Base-by-base conservation (phyloP, 768 basidiomycete genomes). In the Boletus rubescentipes region DNA sequence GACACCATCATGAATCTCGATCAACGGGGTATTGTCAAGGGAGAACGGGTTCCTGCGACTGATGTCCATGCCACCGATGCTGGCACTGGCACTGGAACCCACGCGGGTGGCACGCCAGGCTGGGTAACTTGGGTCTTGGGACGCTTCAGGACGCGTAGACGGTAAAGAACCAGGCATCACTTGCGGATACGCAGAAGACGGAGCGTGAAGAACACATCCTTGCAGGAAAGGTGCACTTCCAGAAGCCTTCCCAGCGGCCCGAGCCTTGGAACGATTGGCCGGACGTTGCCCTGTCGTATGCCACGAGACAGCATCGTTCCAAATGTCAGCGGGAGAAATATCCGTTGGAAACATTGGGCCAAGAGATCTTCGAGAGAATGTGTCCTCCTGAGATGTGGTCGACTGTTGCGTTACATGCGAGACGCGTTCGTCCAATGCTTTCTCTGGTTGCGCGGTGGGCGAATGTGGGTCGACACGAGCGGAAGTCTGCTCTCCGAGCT, bases 401-500 rank as follows among this genome's bases (percentile, higher is more conserved):
- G 39, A 26, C 16, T 5, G 32, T 32, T 35, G 39, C 34, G 38
- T 48, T 11, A n/a, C 20, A 45, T 4, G 38, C 12, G 18, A 35
- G 34, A 16, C 26, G 20, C 20, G 49, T 23, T 47, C 54, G 26
- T 49, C 52, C 23, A 9, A 26, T 29, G 1, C 31, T 39, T 51
- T 51, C 41, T 48, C 37, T 15, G 8, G 34, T 23, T n/a, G 55
- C 49, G 23, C 18, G 4, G 42, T 36, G 12, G 39, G 32, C 2
- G 20, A 14, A 9, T 26, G 29, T 12, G 43, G 38, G 41, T 21
- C 20, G 29, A 18, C 21, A 14, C 30, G 44, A 34, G 26, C 10
- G 2, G 40, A 15, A 4, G 18, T 41, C 37, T 70, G 67, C 54
- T 83, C 80, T 57, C 84, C 83, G 11, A 93, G 75, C 64, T 90